Conservation (phyloP, 306 rosid genomes). For the Dryas alaskensis region DNA sequence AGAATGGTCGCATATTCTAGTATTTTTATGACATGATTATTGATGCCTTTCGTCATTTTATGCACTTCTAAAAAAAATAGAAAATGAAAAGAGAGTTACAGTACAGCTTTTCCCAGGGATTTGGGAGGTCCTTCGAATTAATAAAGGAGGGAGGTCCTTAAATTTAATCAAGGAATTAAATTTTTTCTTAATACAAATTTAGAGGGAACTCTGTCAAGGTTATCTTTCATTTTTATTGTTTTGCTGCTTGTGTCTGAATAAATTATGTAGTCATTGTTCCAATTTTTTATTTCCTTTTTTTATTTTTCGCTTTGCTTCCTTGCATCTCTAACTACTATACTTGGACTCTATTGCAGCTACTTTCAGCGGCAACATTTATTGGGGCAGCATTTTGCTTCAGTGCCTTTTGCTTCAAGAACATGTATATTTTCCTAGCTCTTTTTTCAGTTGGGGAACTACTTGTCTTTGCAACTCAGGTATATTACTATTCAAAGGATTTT, state of each 20-base stretch:
- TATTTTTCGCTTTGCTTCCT: not conserved
- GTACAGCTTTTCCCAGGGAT: not conserved
- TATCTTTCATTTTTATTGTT: not conserved
- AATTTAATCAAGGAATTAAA: not conserved
- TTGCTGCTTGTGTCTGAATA: not conserved
- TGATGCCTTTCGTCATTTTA: not conserved
- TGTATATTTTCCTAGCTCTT: conserved; percentile 68
- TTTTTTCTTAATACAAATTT: not conserved
- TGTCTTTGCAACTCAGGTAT: conserved; percentile 83
- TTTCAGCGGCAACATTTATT: conserved; percentile 53
- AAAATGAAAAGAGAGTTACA: not conserved
- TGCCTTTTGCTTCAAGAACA: conserved; percentile 66
- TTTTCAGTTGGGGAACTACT: conserved; percentile 74
- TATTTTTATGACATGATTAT: not conserved
- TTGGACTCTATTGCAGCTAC: conserved; percentile 53
- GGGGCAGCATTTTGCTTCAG: conserved; percentile 69
- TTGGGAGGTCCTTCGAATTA: not conserved
- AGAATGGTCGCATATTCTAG: not conserved
- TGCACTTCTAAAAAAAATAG: not conserved
- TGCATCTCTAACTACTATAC: not conserved
- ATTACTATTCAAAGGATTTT: not conserved
- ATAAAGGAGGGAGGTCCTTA: not conserved
- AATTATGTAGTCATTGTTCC: not conserved
- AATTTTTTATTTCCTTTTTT: not conserved
- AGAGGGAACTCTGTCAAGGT: not conserved